These are phyloP conservation scores for Sechiopsis laciniata DNA, from an alignment of 306 rosid species.

Conservation along the genomic window DNA sequence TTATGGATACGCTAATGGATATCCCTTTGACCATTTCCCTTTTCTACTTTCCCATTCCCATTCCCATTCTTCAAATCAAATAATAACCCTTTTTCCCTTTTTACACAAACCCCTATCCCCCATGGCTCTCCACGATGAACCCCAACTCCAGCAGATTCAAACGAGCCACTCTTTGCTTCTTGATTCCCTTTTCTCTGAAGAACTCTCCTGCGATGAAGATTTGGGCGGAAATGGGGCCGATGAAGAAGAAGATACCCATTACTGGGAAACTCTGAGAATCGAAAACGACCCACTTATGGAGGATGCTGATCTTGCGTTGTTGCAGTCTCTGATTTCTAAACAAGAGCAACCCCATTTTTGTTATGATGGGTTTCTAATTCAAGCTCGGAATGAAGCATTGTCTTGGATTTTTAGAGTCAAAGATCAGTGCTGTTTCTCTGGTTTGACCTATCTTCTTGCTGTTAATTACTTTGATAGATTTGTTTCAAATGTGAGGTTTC, in stretches of 20 bases:
- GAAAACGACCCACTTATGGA: constrained; percentile 60
- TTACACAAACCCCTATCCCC: constrained; percentile 34
- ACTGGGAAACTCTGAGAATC: constrained; percentile 24
- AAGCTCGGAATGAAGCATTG: constrained; percentile 51
- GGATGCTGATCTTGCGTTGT: constrained; percentile 46
- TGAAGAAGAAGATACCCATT: constrained; percentile 22
- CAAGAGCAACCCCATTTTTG: constrained; percentile 46
- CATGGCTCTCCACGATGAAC: constrained; percentile 48
- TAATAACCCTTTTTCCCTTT: constrained; percentile 28
- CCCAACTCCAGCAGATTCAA: constrained; percentile 30
- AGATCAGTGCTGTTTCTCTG: constrained; percentile 53
- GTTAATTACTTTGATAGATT: constrained; percentile 93
- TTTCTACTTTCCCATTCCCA: neutral
- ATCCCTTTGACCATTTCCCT: constrained; percentile 11
- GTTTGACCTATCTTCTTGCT: constrained; percentile 68
- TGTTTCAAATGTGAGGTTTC: constrained; percentile 42
- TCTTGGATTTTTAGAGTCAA: constrained; percentile 61
- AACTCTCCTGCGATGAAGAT: constrained; percentile 44
- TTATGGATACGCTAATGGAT: constrained; percentile 10
- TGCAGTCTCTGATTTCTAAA: constrained; percentile 49
- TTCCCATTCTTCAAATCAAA: neutral
- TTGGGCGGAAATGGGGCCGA: constrained; percentile 28
- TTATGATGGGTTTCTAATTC: constrained; percentile 39
- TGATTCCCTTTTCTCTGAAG: constrained; percentile 66
- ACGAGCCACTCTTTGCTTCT: constrained; percentile 36